Conservation (phyloP, 805 yeast genomes). For the Komagataella pastoris region DNA sequence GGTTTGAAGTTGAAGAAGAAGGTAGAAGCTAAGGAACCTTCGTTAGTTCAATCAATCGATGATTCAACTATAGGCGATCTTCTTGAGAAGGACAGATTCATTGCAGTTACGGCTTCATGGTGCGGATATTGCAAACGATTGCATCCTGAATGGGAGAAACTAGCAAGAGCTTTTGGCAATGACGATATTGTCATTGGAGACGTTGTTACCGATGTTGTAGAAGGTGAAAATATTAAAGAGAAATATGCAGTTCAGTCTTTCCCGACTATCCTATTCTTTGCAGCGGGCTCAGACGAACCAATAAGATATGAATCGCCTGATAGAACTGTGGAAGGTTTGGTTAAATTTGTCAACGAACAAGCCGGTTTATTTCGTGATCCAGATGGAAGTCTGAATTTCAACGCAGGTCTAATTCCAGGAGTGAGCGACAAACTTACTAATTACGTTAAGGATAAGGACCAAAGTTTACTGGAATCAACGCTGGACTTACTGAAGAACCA, state of each 20-base stretch:
- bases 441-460: neutral
- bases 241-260: conserved; percentile 27
- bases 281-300: conserved; percentile 19
- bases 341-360: conserved; percentile 33
- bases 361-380: conserved; percentile 25
- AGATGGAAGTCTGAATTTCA: conserved; percentile 23
- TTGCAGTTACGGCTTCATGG: conserved; percentile 49
- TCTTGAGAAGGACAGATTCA: conserved; percentile 27
- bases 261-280: conserved; percentile 45
- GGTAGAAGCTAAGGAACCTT: conserved; percentile 7
- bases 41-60: conserved; percentile 14
- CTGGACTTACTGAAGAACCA: neutral
- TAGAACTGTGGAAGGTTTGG: conserved; percentile 32
- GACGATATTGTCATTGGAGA: conserved; percentile 27
- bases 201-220: conserved; percentile 33
- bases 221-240: conserved; percentile 25
- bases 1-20: conserved; percentile 15
- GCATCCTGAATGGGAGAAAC: conserved; percentile 32
- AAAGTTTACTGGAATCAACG: neutral
- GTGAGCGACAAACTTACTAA: conserved; percentile 11
- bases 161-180: conserved; percentile 34
- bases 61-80: conserved; percentile 21
- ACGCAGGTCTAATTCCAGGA: conserved; percentile 26
- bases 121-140: conserved; percentile 44
- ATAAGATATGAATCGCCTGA: conserved; percentile 20